Percentiles rank a stretch among this genome's conserved stretches.
Evolutionary conservation across 2,329 filamentous ascomycete species (phyloP).

Genomic region (Mariannaea sp.): DNA sequence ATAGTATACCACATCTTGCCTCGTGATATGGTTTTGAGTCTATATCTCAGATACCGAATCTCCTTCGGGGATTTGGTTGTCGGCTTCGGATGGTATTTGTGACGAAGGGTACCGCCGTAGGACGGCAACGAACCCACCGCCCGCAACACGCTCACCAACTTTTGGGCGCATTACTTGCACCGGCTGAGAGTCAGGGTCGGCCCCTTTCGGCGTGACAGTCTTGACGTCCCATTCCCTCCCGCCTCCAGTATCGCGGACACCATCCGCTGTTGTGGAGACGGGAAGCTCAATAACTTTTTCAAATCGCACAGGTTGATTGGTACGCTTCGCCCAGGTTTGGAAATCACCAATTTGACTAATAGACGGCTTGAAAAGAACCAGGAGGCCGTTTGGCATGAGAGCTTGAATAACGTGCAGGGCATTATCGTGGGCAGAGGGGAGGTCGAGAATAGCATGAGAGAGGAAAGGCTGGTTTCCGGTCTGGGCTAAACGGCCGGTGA

Average conservation of each 20-base stretch:
- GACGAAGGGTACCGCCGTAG: constrained; percentile 41
- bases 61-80: constrained; percentile 13
- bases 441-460: constrained; percentile 73
- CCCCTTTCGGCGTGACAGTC: constrained; percentile 45
- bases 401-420: constrained; percentile 56
- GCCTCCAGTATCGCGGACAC: constrained; percentile 52
- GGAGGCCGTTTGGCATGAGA: constrained; percentile 65
- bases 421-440: constrained; percentile 64
- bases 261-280: constrained; percentile 44
- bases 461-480: constrained; percentile 63
- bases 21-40: not conserved
- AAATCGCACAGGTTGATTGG: constrained; percentile 57
- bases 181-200: constrained; percentile 26
- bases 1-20: not conserved
- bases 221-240: constrained; percentile 69
- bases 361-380: constrained; percentile 76
- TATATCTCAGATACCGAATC: constrained; percentile 14
- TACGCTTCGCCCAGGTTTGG: constrained; percentile 51
- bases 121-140: constrained; percentile 49
- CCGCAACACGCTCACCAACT: constrained; percentile 47
- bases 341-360: constrained; percentile 78
- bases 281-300: constrained; percentile 66
- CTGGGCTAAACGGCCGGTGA: constrained; percentile 54
- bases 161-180: constrained; percentile 50
- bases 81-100: constrained; percentile 10